Base-by-base conservation (phyloP, 2,329 filamentous ascomycete species). In the Zymoseptoria brevis region DNA sequence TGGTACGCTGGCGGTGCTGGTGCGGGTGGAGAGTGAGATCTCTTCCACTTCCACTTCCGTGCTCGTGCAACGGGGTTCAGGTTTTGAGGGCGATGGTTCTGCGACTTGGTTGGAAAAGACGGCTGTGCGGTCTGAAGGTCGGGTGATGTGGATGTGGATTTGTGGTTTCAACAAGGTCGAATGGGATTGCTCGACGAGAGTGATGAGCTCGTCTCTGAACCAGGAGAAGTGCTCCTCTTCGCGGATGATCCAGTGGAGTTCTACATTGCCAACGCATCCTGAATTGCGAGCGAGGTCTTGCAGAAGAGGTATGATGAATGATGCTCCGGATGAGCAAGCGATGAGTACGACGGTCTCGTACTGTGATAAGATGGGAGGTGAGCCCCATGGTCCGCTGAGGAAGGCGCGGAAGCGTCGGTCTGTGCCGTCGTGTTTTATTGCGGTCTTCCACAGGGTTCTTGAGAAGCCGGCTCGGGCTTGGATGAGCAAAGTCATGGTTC, bases 281-380 rank as follows among this genome's bases (percentile, higher is more conserved):
- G 51, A 61, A 48, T 67, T 73, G n/a, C 75, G 71, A 1, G 84
- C 71, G n/a, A 86, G 73, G 55, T 84, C 79, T 24, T 82, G 77
- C 41, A 85, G 72, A 2, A 84, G 68, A 0, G 84, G 83, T 9
- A 83, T 67, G 0, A 78, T 81, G 64, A 83, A 86, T 0, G 82
- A 82, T 22, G 80, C 80, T 1, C 85, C 85, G 52, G 81, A 85
- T 19, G 81, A 81, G 21, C 83, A 83, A 7, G 83, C 82, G 8
- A 87, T 72, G 0, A 87, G 70, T 0, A 86, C 73, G 1, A 85
- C 76, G 57, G 79, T 84, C 61, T 87, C 83, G 60, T 85, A 86
- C 64, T 85, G 83, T 21, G 77, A 75, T 16, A 86, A 71, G 1
- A 66, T 58, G 5, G 69, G 69, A 9, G 69, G 69, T 30, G 60